Evolutionary conservation across 805 yeast species (phyloP).

Genomic region (Saturnispora gosingensis): DNA sequence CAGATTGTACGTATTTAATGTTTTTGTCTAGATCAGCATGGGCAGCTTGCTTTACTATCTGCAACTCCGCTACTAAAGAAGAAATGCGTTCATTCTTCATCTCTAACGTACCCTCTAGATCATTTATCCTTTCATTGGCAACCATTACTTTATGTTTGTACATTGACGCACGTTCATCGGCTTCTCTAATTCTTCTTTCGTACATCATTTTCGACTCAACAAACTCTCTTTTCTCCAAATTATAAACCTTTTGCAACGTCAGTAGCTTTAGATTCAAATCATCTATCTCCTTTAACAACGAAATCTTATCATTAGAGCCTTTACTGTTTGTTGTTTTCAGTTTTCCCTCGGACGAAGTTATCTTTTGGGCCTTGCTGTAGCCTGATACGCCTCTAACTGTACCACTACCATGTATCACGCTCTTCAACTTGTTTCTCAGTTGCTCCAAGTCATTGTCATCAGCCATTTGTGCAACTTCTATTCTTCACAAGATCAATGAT

Average conservation of each 20-base stretch:
- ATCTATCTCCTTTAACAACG: conserved; percentile 3
- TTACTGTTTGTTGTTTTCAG: background rate
- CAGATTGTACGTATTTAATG: background rate
- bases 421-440: conserved; percentile 43
- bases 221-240: background rate
- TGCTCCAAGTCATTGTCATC: background rate
- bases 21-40: background rate
- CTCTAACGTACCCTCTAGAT: conserved; percentile 4
- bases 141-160: background rate
- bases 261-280: background rate
- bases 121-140: conserved; percentile 2
- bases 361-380: background rate
- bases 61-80: background rate
- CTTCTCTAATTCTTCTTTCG: background rate
- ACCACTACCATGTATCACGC: conserved; percentile 69
- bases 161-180: background rate
- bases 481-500: background rate
- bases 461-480: background rate
- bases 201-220: background rate
- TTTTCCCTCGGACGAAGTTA: background rate
- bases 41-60: background rate
- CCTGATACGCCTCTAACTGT: conserved; percentile 25
- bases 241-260: background rate
- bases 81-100: conserved; percentile 9
- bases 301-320: background rate